Conservation (phyloP, 345 rosid species). For the Abelmoschus esculentus region DNA sequence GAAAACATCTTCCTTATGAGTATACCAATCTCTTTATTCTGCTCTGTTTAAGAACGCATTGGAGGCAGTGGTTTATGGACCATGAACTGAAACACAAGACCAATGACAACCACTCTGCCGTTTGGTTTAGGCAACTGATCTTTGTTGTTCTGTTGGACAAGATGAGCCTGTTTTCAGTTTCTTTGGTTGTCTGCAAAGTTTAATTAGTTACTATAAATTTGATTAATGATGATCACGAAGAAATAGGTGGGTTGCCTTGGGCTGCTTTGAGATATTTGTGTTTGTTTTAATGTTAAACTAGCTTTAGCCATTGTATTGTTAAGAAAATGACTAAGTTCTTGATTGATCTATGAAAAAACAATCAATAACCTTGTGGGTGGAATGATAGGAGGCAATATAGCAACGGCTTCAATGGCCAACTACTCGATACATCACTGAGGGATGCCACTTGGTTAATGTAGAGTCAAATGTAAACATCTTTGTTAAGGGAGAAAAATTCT, state of each 20-base stretch:
- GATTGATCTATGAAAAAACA: neutral
- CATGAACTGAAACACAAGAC: constrained; percentile 1
- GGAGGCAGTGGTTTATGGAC: neutral
- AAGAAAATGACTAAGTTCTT: neutral
- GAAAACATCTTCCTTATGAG: neutral
- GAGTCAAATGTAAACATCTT: neutral
- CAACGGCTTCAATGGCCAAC: neutral
- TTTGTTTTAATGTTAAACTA: neutral
- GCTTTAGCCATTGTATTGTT: neutral
- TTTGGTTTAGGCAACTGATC: neutral
- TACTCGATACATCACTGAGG: neutral
- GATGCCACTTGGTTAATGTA: neutral
- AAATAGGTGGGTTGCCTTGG: neutral
- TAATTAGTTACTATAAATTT: neutral
- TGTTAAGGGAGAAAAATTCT: neutral
- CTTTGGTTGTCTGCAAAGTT: neutral
- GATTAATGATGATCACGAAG: neutral
- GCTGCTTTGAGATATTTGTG: neutral
- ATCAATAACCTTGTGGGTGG: neutral
- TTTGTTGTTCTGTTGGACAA: neutral
- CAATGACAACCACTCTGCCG: neutral
- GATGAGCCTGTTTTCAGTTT: neutral
- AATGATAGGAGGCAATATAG: neutral
- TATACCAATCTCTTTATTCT: neutral
- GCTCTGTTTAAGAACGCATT: neutral